These are phyloP conservation scores for Phytopythium mirpurense DNA, from an alignment of 352 stramenopile species.

Conservation along the genomic window DNA sequence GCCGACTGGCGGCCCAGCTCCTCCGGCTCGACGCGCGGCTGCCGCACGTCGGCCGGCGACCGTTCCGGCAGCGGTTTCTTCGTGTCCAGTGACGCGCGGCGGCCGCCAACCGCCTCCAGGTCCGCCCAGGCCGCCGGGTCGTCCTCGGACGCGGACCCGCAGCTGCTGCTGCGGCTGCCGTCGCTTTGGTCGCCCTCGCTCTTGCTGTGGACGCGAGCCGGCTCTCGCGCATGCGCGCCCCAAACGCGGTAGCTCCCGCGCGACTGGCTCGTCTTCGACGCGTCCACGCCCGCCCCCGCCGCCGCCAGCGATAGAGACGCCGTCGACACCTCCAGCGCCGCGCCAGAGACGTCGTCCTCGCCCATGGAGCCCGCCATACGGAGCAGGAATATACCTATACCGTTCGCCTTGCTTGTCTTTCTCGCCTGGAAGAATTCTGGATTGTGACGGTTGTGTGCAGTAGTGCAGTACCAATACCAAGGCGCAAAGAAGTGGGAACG, in stretches of 20 bases:
- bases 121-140: conserved; percentile 45
- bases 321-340: background rate
- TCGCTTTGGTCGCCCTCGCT: conserved; percentile 10
- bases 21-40: conserved; percentile 12
- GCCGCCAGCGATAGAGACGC: background rate
- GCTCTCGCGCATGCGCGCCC: conserved; percentile 9
- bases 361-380: conserved; percentile 8
- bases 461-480: too few relatives aligned
- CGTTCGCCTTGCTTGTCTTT: conserved; percentile 7
- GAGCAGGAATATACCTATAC: too few relatives aligned
- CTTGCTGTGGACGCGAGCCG: conserved; percentile 6
- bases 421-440: conserved; percentile 3
- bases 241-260: conserved; percentile 26
- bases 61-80: conserved; percentile 25
- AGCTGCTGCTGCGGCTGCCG: too few relatives aligned
- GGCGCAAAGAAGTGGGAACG: too few relatives aligned
- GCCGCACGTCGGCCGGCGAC: conserved; percentile 18
- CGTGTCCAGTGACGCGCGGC: conserved; percentile 41
- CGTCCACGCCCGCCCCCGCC: background rate
- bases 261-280: conserved; percentile 2
- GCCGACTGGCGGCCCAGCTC: conserved; percentile 14
- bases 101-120: conserved; percentile 35
- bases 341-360: background rate
- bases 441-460: background rate
- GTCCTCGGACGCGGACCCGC: background rate